Base-by-base conservation (phyloP, 768 basidiomycete species). In the Hericium rajendrae region DNA sequence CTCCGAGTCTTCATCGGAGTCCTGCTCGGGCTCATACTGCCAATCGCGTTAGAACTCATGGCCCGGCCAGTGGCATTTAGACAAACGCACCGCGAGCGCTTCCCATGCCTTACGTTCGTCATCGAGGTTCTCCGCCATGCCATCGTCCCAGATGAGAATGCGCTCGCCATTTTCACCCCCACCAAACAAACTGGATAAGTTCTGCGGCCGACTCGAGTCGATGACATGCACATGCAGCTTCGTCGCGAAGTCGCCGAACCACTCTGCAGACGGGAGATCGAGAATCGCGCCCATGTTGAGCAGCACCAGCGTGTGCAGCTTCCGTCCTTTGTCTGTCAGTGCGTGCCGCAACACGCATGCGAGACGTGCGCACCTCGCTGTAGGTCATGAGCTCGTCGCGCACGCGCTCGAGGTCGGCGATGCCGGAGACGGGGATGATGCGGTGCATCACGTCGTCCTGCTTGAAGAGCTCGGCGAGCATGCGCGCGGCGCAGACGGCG, bases 371-470 rank as follows among this genome's bases (percentile, higher is more conserved):
- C 63, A 91, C 91, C 74, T 93, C 89, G 46, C 76, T 71, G 62
- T 85, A 82, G 1, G 78, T 74, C 6, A 78, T 70, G 38, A 94
- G 78, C 59, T 90, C 85, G 38, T 84, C 78, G 57, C 79, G 78
- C 63, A 85, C 75, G 3, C 70, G 69, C 62, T 87, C 82, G 10
- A 97, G 72, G 60, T 93, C 90, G 11, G 81, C 77, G 58, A 89
- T 85, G 1, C 93, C 92, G 13, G 91, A 85, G 1, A 97, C 85
- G 37, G 97, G 97, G 39, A 92, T 85, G 54, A 92, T 82, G 50
- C 91, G 81, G 71, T 97, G 88, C 69, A 88, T 86, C 43, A 98
- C 83, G 64, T 95, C 93, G 76, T 99, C 97, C 64, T 94, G 91
- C 64, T 84, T 88, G 72, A 99, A 84, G 16, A 99, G 75, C 38